Evolutionary conservation across 2,329 filamentous ascomycete genomes (phyloP).

Genomic region (Sclerotiophoma versabilis): DNA sequence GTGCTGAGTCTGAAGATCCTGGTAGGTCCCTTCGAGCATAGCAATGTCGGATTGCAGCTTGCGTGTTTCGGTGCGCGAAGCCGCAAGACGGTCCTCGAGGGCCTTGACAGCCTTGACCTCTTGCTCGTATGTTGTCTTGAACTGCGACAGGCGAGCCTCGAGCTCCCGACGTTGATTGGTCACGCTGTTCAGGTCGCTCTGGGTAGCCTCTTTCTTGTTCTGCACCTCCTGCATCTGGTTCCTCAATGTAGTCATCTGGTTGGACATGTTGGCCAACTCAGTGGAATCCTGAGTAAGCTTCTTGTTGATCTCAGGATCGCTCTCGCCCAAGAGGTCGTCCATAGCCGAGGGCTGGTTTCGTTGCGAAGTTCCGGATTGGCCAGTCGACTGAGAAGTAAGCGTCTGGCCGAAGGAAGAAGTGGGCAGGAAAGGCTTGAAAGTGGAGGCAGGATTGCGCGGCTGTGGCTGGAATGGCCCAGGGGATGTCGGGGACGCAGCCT

Average conservation of each 20-base stretch:
- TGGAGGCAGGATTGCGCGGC: slow-evolving; percentile 53
- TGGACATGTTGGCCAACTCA: slow-evolving; percentile 93
- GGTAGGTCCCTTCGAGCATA: slow-evolving; percentile 78
- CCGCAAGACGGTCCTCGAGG: slow-evolving; percentile 81
- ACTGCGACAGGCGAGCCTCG: slow-evolving; percentile 84
- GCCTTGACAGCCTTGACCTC: slow-evolving; percentile 86
- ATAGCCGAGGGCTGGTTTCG: slow-evolving; percentile 59
- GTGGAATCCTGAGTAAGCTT: slow-evolving; percentile 88
- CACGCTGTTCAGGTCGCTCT: slow-evolving; percentile 82
- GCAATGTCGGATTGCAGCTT: slow-evolving; percentile 86
- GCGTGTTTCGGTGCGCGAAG: slow-evolving; percentile 79
- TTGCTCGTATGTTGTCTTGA: slow-evolving; percentile 88
- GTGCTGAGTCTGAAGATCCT: slow-evolving; percentile 84
- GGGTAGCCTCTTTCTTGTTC: slow-evolving; percentile 76
- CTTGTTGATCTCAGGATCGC: slow-evolving; percentile 85
- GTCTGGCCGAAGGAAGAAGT: slow-evolving; percentile 91
- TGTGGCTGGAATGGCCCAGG: slow-evolving; percentile 57
- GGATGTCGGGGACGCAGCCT: slow-evolving; percentile 62
- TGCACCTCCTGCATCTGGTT: slow-evolving; percentile 96
- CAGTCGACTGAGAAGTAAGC: slow-evolving; percentile 78
- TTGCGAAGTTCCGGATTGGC: slow-evolving; percentile 59
- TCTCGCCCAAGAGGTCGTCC: slow-evolving; percentile 85
- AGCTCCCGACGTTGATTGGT: slow-evolving; percentile 91
- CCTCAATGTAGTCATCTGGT: slow-evolving; percentile 88
- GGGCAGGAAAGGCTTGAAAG: slow-evolving; percentile 90